These are phyloP conservation scores for Carpinus fangiana DNA, from an alignment of 306 rosid genomes.

Conservation along the genomic window DNA sequence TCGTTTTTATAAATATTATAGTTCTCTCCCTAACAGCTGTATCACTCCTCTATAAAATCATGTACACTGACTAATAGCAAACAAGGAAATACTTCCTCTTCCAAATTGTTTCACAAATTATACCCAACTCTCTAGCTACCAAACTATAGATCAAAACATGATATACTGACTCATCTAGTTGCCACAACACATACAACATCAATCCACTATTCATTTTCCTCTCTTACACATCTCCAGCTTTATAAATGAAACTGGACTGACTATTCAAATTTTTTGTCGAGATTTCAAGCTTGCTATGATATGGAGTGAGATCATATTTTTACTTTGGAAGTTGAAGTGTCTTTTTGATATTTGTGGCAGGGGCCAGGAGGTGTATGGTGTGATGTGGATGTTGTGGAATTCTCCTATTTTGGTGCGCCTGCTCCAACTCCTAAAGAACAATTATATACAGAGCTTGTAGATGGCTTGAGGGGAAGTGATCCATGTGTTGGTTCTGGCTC, in stretches of 20 bases:
- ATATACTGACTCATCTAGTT: neutral
- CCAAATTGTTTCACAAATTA: neutral
- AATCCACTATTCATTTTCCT: neutral
- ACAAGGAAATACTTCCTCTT: neutral
- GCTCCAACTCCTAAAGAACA: slow-evolving; percentile 93
- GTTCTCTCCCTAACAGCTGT: too few relatives aligned
- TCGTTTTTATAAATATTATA: too few relatives aligned
- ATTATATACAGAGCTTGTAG: slow-evolving; percentile 83
- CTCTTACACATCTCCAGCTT: neutral
- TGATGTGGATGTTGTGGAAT: slow-evolving; percentile 98
- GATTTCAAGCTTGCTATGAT: slow-evolving; percentile 16
- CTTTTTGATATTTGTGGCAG: slow-evolving; percentile 49
- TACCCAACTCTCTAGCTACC: neutral
- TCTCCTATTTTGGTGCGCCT: slow-evolving; percentile 93
- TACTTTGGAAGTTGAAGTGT: slow-evolving; percentile 22
- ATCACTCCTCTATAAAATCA: too few relatives aligned
- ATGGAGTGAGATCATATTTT: neutral
- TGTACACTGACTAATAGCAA: neutral
- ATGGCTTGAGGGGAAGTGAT: slow-evolving; percentile 92
- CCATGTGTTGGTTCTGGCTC: slow-evolving; percentile 91
- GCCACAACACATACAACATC: neutral
- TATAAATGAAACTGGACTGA: neutral
- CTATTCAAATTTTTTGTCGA: neutral
- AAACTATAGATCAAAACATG: neutral
- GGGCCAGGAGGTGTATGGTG: slow-evolving; percentile 99